A percentile compares a stretch with the other conserved stretches of the same genome.
Conservation (phyloP, 1,284 basidiomycete species). For the Veloboletus limbatus region DNA sequence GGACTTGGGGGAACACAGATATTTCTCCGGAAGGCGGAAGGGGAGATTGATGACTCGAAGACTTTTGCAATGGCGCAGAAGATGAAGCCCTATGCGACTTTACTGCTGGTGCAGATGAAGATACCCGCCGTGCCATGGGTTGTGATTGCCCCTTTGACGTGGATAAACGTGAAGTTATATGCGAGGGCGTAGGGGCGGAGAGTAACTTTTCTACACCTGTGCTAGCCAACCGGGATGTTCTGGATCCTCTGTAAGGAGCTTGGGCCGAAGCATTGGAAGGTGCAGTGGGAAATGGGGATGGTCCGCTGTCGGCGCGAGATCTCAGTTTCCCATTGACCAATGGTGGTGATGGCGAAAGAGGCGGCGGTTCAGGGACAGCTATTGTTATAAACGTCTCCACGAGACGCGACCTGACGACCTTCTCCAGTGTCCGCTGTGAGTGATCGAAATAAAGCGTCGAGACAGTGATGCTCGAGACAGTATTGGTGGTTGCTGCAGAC, state of each 20-base stretch:
- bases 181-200: constrained; percentile 6
- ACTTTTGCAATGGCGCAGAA: constrained; percentile 25
- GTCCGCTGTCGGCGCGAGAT: constrained; percentile 27
- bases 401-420: constrained; percentile 65
- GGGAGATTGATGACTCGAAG: constrained; percentile 21
- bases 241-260: constrained; percentile 14
- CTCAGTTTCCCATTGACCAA: constrained; percentile 20
- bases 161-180: constrained; percentile 10
- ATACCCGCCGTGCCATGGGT: constrained; percentile 16
- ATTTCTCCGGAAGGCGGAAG: constrained; percentile 22
- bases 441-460: constrained; percentile 46
- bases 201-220: constrained; percentile 20
- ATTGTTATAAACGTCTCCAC: constrained; percentile 78
- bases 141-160: constrained; percentile 18
- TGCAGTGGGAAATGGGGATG: constrained; percentile 10
- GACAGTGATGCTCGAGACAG: constrained; percentile 16
- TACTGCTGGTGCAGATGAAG: constrained; percentile 14
- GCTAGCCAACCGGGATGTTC: constrained; percentile 9
- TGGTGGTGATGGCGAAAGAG: constrained; percentile 14
- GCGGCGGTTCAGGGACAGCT: constrained; percentile 34
- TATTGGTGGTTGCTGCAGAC: constrained; percentile 9
- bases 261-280: constrained; percentile 6
- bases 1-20: constrained; percentile 31
- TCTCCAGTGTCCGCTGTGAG: constrained; percentile 66
- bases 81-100: constrained; percentile 26